Percentiles rank a stretch among this genome's conserved stretches.
Conservation (phyloP, 257 asterid species). For the Gentiana macrophylla region DNA sequence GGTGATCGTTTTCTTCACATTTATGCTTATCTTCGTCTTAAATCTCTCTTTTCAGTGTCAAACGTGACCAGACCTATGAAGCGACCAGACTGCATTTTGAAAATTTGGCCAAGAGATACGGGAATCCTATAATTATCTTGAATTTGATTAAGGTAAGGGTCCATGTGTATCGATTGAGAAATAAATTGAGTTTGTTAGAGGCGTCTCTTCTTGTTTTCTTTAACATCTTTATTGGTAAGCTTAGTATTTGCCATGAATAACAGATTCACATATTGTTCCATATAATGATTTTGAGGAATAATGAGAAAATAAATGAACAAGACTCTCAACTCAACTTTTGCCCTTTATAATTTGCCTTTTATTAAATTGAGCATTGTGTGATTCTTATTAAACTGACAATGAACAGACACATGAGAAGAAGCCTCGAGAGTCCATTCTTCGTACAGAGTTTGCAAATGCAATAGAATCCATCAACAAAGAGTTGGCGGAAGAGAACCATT, state of each 20-base stretch:
- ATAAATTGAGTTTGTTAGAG: neutral
- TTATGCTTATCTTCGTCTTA: neutral
- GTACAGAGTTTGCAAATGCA: constrained; percentile 83
- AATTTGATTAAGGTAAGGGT: constrained; percentile 81
- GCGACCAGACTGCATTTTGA: constrained; percentile 93
- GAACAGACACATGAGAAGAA: constrained; percentile 81
- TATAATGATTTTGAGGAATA: neutral
- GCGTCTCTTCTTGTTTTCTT: neutral
- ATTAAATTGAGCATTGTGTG: constrained; percentile 4
- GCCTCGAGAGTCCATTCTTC: constrained; percentile 94
- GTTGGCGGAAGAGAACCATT: constrained; percentile 70
- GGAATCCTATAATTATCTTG: constrained; percentile 84
- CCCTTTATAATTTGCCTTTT: neutral
- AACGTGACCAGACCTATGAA: constrained; percentile 76
- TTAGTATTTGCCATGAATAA: too few relatives aligned
- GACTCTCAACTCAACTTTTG: neutral
- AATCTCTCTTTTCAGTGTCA: constrained; percentile 48
- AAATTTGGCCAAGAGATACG: constrained; percentile 82
- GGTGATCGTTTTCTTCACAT: neutral
- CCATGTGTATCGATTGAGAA: neutral
- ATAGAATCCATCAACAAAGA: constrained; percentile 76
- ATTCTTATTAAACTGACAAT: constrained; percentile 10
- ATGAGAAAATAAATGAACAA: neutral
- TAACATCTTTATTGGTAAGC: too few relatives aligned
- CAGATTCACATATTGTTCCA: too few relatives aligned